Evolutionary conservation across 225 moss, liverwort and hornwort genomes (phyloP).

Genomic region (Rhytidiadelphus loreus): DNA sequence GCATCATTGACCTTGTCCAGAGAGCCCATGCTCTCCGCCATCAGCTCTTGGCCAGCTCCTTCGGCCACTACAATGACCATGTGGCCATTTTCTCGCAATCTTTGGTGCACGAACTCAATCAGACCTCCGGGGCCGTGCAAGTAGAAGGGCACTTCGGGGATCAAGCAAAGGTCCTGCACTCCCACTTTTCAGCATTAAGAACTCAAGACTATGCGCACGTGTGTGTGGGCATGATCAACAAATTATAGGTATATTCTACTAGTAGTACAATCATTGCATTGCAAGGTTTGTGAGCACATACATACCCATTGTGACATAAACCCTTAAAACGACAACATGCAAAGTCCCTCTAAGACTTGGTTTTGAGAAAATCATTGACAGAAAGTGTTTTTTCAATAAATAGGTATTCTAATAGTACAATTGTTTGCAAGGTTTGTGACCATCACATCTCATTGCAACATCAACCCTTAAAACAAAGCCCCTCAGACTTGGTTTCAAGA

Average conservation of each 20-base stretch:
- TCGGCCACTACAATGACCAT: constrained; percentile 81
- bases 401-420: not conserved
- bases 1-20: constrained; percentile 41
- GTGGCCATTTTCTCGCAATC: constrained; percentile 46
- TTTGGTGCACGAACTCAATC: constrained; percentile 40
- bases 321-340: not conserved
- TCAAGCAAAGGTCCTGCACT: constrained; percentile 61
- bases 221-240: not conserved
- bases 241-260: not conserved
- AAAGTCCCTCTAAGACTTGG: too few species aligned
- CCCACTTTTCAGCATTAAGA: not conserved
- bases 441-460: not conserved
- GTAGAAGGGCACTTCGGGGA: constrained; percentile 73
- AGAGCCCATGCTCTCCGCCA: constrained; percentile 36
- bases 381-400: too few species aligned
- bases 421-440: not conserved
- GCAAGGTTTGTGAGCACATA: too few species aligned
- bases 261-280: too few species aligned
- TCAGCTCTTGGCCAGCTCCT: constrained; percentile 70
- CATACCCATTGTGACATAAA: not conserved
- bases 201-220: not conserved
- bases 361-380: too few species aligned
- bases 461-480: not conserved
- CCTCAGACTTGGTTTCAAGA: not conserved
- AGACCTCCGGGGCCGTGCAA: constrained; percentile 58